Percentiles rank a stretch among this genome's conserved stretches.
Evolutionary conservation across 73 alveolate species (phyloP).

Genomic region (Uronychia binucleata): DNA sequence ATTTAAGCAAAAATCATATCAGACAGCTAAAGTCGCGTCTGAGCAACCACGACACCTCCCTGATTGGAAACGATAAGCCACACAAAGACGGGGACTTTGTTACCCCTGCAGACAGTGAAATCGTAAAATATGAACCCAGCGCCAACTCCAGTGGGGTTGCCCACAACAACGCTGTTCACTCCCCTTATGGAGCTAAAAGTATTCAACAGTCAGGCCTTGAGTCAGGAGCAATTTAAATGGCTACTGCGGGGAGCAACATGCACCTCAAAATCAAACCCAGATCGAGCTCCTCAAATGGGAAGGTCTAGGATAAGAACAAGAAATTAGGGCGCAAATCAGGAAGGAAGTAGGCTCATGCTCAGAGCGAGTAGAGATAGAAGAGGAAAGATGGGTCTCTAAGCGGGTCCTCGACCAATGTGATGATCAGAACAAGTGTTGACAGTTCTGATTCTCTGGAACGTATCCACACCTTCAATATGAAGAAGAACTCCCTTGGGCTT

Average conservation of each 20-base stretch:
- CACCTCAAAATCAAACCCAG: background rate
- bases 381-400: background rate
- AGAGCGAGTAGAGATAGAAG: background rate
- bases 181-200: background rate
- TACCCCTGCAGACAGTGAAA: background rate
- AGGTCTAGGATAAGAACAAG: background rate
- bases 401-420: background rate
- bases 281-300: background rate
- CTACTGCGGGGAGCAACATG: background rate
- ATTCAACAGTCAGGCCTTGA: background rate
- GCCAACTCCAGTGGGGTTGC: background rate
- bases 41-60: background rate
- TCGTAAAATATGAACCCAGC: background rate
- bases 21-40: background rate
- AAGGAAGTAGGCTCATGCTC: background rate
- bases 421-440: conserved; percentile 2
- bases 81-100: background rate
- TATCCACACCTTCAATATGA: conserved; percentile 52
- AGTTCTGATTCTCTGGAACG: conserved; percentile 38
- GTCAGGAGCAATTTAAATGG: background rate
- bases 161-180: background rate
- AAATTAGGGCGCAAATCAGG: background rate
- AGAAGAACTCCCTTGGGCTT: background rate
- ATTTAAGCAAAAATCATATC: background rate
- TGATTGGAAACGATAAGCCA: background rate